A percentile compares a stretch with the other conserved stretches of the same genome.
Conservation (phyloP, 352 stramenopile genomes). For the Phytopythium oedochilum region DNA sequence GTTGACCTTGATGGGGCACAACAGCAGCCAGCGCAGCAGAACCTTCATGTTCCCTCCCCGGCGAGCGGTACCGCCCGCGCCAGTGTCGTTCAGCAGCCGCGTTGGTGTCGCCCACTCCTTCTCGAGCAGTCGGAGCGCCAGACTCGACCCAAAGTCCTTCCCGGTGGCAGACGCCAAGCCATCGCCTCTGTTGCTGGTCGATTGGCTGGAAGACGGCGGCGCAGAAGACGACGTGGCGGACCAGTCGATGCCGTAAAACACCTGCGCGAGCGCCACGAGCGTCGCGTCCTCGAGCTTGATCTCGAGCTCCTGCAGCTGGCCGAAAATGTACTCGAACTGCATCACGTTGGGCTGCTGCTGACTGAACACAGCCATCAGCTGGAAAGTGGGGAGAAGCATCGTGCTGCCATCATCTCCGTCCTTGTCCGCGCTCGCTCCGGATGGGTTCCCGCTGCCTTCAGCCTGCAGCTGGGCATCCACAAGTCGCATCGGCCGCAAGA, state of each 20-base stretch:
- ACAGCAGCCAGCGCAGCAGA: conserved; percentile 67
- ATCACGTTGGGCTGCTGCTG: conserved; percentile 54
- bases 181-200: background rate
- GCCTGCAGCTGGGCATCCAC: conserved; percentile 66
- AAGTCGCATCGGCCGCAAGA: conserved; percentile 65
- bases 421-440: conserved; percentile 11
- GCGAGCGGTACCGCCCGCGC: conserved; percentile 21
- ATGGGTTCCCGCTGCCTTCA: conserved; percentile 25
- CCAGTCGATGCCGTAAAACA: conserved; percentile 74
- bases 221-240: conserved; percentile 6
- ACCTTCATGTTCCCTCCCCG: conserved; percentile 67
- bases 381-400: conserved; percentile 69
- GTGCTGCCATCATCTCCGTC: conserved; percentile 12
- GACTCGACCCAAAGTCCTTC: conserved; percentile 28
- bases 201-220: background rate
- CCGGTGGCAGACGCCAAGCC: background rate
- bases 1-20: conserved; percentile 85
- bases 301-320: conserved; percentile 81
- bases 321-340: conserved; percentile 87
- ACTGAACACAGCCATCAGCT: conserved; percentile 76
- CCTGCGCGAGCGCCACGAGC: conserved; percentile 68
- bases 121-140: conserved; percentile 45
- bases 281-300: conserved; percentile 82
- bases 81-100: conserved; percentile 23
- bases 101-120: conserved; percentile 55